A percentile compares a stretch with the other conserved stretches of the same genome.
Evolutionary conservation across 495 filamentous ascomycete genomes (phyloP).

Genomic region (Polyplosphaeria fusca): DNA sequence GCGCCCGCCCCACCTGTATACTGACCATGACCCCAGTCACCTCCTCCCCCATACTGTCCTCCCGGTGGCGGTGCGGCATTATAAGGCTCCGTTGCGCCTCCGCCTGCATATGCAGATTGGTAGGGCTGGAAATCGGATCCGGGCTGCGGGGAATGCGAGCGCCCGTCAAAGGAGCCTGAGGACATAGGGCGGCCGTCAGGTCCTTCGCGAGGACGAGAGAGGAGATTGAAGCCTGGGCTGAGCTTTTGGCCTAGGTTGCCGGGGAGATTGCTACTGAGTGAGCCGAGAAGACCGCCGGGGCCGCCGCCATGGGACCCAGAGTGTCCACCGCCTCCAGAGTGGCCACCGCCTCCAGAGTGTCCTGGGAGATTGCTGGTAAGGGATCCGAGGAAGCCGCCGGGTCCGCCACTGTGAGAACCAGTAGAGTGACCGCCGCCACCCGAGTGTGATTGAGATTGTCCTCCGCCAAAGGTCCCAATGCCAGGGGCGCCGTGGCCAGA

Average conservation of each 20-base stretch:
- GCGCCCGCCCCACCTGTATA: conserved; percentile 22
- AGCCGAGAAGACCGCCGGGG: conserved; percentile 10
- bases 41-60: background rate
- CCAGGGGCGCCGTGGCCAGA: conserved; percentile 12
- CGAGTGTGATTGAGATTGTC: background rate
- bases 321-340: background rate
- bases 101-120: conserved; percentile 23
- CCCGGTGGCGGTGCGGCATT: background rate
- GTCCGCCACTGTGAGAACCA: background rate
- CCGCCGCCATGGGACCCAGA: background rate
- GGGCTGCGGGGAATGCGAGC: conserved; percentile 5
- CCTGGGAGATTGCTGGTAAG: conserved; percentile 9
- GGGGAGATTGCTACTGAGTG: conserved; percentile 4
- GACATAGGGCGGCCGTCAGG: conserved; percentile 2
- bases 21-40: conserved; percentile 25
- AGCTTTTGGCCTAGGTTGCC: conserved; percentile 18
- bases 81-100: conserved; percentile 5
- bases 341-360: background rate
- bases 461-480: background rate
- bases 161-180: conserved; percentile 1
- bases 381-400: conserved; percentile 8
- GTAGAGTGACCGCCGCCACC: conserved; percentile 2
- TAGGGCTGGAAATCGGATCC: conserved; percentile 31
- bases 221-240: conserved; percentile 1
- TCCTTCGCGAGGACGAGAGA: conserved; percentile 9